Evolutionary conservation across 78 protist genomes (phyloP).

Genomic region (Pelomyxa schiedti): DNA sequence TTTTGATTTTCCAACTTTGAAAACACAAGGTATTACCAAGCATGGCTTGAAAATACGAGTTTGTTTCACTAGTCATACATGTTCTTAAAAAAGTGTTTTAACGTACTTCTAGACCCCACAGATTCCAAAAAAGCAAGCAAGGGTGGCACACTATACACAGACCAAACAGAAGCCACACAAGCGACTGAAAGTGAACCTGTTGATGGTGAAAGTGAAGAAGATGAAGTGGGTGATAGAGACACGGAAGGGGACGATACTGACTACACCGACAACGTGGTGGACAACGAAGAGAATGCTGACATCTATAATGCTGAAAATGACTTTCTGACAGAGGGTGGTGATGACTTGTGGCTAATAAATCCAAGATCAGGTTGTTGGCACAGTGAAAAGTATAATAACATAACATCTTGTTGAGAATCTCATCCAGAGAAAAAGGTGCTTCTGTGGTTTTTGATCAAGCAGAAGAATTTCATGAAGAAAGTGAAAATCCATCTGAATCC

Average conservation of each 20-base stretch:
- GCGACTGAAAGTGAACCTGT: not conserved
- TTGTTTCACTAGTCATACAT: not conserved
- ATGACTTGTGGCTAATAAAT: not conserved
- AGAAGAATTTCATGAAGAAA: too few relatives aligned
- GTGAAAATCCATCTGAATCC: too few relatives aligned
- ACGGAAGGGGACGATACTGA: not conserved
- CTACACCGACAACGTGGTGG: not conserved
- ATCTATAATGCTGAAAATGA: constrained; percentile 16
- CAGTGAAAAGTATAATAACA: constrained; percentile 1
- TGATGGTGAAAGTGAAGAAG: not conserved
- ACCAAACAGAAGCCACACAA: not conserved
- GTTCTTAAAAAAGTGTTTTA: not conserved
- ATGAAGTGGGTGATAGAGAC: not conserved
- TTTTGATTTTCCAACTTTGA: not conserved
- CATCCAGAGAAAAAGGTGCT: too few relatives aligned
- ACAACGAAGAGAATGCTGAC: not conserved
- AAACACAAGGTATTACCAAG: constrained; percentile 30
- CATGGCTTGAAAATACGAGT: constrained; percentile 42
- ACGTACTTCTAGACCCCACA: not conserved
- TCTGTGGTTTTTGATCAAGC: too few relatives aligned
- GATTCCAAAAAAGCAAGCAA: constrained; percentile 1
- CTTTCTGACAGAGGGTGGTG: constrained; percentile 7
- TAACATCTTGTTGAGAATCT: not conserved
- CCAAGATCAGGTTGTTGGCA: not conserved
- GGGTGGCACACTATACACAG: constrained; percentile 2